Evolutionary conservation across 2,329 filamentous ascomycete species (phyloP).

Genomic region (Ascomycota sp.): DNA sequence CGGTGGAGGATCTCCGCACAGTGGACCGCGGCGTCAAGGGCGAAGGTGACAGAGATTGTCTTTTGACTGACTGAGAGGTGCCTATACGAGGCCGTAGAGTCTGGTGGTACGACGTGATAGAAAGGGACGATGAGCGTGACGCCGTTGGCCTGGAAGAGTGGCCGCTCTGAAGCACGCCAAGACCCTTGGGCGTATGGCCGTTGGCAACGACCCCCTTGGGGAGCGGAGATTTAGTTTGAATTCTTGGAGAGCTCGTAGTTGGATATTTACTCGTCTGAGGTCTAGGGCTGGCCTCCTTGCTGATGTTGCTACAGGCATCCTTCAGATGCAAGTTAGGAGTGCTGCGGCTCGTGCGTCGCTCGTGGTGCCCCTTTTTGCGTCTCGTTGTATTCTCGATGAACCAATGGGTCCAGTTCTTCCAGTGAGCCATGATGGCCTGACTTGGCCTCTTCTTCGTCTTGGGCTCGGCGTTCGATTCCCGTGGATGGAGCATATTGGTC

Average conservation of each 20-base stretch:
- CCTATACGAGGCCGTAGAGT: slow-evolving; percentile 10
- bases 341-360: slow-evolving; percentile 30
- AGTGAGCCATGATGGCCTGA: slow-evolving; percentile 34
- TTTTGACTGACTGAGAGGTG: slow-evolving; percentile 29
- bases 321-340: slow-evolving; percentile 35
- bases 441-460: slow-evolving; percentile 34
- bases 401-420: slow-evolving; percentile 44
- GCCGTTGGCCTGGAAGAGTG: slow-evolving; percentile 5
- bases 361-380: slow-evolving; percentile 21
- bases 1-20: slow-evolving; percentile 60
- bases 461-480: slow-evolving; percentile 12
- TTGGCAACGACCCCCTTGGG: slow-evolving; percentile 29
- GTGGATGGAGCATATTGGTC: slow-evolving; percentile 6
- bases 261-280: slow-evolving; percentile 38
- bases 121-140: slow-evolving; percentile 5
- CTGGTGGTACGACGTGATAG: slow-evolving; percentile 8
- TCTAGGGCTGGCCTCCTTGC: slow-evolving; percentile 31
- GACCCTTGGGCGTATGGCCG: slow-evolving; percentile 18
- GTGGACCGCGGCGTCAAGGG: slow-evolving; percentile 75
- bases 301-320: slow-evolving; percentile 19
- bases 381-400: slow-evolving; percentile 35
- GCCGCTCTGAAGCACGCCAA: slow-evolving; percentile 3
- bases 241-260: slow-evolving; percentile 13
- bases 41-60: slow-evolving; percentile 65
- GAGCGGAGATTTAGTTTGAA: slow-evolving; percentile 20